Evolutionary conservation across 2,329 filamentous ascomycete genomes (phyloP), one percentile per base, ranked within the genome.

Genomic region (Claviceps spartinae): DNA sequence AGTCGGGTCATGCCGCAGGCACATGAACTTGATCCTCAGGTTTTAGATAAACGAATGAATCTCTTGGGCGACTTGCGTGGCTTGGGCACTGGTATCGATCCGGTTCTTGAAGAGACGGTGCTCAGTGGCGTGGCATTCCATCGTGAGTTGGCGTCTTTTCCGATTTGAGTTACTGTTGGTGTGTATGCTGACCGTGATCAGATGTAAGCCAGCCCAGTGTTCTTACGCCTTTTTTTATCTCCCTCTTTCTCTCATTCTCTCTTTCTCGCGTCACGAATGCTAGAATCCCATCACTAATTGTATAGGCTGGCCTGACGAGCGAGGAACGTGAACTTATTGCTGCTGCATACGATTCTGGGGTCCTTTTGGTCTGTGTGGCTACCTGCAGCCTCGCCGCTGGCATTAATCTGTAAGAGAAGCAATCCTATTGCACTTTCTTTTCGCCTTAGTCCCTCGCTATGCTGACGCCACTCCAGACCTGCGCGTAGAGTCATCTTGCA

Each of bases 331-430:
- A 88, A 48, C 67, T 88, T 7, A 76, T 89, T 51, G 81, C 85
- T 2, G 75, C 74, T 38, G 84, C 84, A 13, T 89, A 88, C 57
- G 85, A 89, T 61, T 65, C 69, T 41, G 84, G 85, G 0, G 70
- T 77, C 5, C 63, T 89, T 18, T 83, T 83, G 57, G 79, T 88
- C 1, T 82, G 87, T 50, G 80, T 88, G 16, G 86, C 86, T 40
- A 90, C 86, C 1, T 88, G 85, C 60, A 88, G 84, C 62, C 74
- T 90, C 52, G 86, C 86, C n/a, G 86, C 85, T 14, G 86, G 86
- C n/a, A 87, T 90, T 54, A 89, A 90, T 64, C 69, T 90, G 60
- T 73, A 54, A 53, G 67, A 56, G 16, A 26, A 9, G 45, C 22
- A 37, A 11, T 22, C 8, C 20, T 3, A 24, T 6, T 9, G 22